A percentile compares a stretch with the other conserved stretches of the same genome.
phyloP scores from a whole-genome alignment of 768 basidiomycete genomes.

The Gloeostereum incarnatum region DNA sequence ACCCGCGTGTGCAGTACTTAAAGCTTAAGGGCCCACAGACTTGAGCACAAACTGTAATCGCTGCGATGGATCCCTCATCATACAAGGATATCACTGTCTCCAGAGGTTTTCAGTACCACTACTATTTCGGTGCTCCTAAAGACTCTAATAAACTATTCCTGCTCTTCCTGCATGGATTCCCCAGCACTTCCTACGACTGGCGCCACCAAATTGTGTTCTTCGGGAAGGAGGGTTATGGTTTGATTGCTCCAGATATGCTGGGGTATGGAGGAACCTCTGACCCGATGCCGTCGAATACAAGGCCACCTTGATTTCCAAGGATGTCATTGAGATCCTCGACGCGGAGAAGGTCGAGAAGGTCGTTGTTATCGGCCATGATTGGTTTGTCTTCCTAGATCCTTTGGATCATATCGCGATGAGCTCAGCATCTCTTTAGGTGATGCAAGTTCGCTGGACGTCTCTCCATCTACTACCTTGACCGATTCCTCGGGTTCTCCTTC shows the following conservation, averaged over 20 bases:
- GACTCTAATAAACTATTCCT: slow-evolving; percentile 20
- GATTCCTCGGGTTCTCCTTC: slow-evolving; percentile 30
- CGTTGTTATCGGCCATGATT: slow-evolving; percentile 35
- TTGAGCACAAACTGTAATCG: no score
- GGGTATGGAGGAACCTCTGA: slow-evolving; percentile 44
- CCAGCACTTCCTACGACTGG: slow-evolving; percentile 31
- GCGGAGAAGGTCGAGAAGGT: slow-evolving; percentile 20
- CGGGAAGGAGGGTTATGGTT: slow-evolving; percentile 26
- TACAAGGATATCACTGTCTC: slow-evolving; percentile 21
- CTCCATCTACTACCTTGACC: slow-evolving; percentile 24
- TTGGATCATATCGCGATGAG: background rate
- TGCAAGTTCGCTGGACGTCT: slow-evolving; percentile 20
- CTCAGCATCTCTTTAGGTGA: slow-evolving; percentile 33
- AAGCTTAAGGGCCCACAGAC: no score
- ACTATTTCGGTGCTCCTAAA: background rate
- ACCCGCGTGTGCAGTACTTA: no score
- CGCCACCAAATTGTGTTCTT: slow-evolving; percentile 28
- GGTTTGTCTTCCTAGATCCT: slow-evolving; percentile 16
- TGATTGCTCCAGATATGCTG: slow-evolving; percentile 42
- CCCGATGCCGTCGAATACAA: slow-evolving; percentile 26
- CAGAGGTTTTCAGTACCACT: slow-evolving; percentile 21
- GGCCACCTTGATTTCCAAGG: slow-evolving; percentile 21
- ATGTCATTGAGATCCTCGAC: slow-evolving; percentile 33
- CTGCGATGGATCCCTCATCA: slow-evolving; percentile 4
- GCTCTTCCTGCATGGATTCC: slow-evolving; percentile 38